These are phyloP conservation scores for Hypomyces rosellus DNA, from an alignment of 2,329 filamentous ascomycete genomes.

Conservation along the genomic window DNA sequence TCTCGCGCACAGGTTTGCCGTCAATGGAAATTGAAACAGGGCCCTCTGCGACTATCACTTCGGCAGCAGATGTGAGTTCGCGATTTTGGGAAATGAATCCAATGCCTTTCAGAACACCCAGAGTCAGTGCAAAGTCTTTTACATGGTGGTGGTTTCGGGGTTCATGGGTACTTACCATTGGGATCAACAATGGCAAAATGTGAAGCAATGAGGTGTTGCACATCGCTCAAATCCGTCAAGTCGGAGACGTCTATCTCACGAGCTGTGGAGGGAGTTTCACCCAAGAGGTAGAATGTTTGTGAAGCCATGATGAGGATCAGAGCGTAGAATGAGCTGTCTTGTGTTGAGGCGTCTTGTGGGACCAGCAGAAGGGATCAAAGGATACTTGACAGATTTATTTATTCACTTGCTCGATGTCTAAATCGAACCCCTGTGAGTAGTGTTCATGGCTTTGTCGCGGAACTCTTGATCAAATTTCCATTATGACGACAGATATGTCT, in stretches of 20 bases:
- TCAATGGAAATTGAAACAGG: slow-evolving; percentile 41
- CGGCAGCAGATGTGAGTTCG: slow-evolving; percentile 26
- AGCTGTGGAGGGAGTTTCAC: slow-evolving; percentile 31
- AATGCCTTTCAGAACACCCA: slow-evolving; percentile 24
- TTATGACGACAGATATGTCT: too few species aligned
- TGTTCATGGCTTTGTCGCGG: too few species aligned
- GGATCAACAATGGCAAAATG: slow-evolving; percentile 38
- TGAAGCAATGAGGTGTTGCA: slow-evolving; percentile 34
- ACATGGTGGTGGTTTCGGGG: neutral
- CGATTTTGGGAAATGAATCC: slow-evolving; percentile 29
- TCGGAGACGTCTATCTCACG: slow-evolving; percentile 31
- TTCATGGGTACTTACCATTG: slow-evolving; percentile 23
- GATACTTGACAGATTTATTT: too few species aligned
- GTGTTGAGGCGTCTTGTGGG: too few species aligned
- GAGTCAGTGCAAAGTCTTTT: neutral
- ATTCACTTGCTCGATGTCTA: too few species aligned
- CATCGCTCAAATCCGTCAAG: slow-evolving; percentile 28
- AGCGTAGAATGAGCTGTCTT: neutral
- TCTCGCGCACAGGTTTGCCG: slow-evolving; percentile 39
- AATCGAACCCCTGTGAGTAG: too few species aligned
- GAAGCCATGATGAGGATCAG: slow-evolving; percentile 24
- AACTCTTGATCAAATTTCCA: too few species aligned
- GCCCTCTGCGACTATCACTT: slow-evolving; percentile 27
- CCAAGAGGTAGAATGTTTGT: slow-evolving; percentile 36
- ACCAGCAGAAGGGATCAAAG: too few species aligned